Base-by-base conservation (phyloP, 23 red algal genomes). In the Gracilaria gracilis region DNA sequence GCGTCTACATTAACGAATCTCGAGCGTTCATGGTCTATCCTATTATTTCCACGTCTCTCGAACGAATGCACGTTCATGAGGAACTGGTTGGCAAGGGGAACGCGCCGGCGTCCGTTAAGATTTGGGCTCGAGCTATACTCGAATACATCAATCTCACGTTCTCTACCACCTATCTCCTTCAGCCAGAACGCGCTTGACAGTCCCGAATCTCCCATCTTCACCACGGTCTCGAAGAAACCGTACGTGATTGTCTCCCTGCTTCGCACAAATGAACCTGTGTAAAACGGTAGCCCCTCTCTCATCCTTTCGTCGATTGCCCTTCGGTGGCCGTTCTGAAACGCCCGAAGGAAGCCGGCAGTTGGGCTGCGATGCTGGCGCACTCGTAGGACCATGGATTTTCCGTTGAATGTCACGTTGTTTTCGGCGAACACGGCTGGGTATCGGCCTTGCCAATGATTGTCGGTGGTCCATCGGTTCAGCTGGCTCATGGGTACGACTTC, bases 71-170 rank as follows among this genome's bases (percentile, higher is more conserved):
- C 47, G 19, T 47, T 80, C 75, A 80, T 80, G 24, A 48, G 29
- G 16, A 46, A 54, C 42, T 46, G 36, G 0, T 80, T 80, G 16
- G 42, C 34, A 21, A 47, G 28, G 21, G 75, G 51, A 4, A 32
- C 19, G 17, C 29, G 42, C 5, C 27, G 42, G 17, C 42, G 13
- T 20, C 36, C 34, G 42, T 80, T 29, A 46, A 46, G 42, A 7
- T 80, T 47, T 16, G 25, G 46, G 14, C 36, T 29, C 17, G 75
- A 49, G 16, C 34, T 48, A 16, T 48, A 80, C 39, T 80, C 75
- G 19, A 80, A 80, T 16, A 80, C 75, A 50, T 80, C 75, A 13
- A 80, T 80, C 47, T 80, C 75, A 32, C 75, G 42, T 54, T 80
- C 39, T 51, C 25, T 42, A 25, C 75, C 75, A 5, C 75, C 36